These are phyloP conservation scores for Gossypium lobatum DNA, from an alignment of 441 rosid species.

Conservation along the genomic window DNA sequence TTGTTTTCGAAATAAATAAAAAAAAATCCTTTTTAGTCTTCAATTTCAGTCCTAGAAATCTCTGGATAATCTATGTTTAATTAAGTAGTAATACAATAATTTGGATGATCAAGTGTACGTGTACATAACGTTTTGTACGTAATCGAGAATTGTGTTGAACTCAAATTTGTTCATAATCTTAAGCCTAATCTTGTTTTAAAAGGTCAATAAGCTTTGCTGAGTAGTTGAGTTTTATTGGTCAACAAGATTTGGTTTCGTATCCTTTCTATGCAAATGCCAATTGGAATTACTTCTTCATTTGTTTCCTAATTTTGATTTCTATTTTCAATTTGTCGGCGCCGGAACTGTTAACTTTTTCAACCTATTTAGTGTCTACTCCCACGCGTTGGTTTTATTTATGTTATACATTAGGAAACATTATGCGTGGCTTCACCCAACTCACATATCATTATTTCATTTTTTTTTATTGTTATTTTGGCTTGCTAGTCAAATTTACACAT, in stretches of 20 bases:
- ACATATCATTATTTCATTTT: not conserved
- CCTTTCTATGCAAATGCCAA: not conserved
- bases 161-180: not conserved
- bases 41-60: not conserved
- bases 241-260: not conserved
- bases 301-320: not conserved
- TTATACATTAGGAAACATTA: conserved; percentile 18
- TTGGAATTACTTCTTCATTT: not conserved
- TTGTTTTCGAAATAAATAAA: no score
- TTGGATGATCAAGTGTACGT: not conserved
- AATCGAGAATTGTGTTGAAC: not conserved
- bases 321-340: conserved; percentile 32
- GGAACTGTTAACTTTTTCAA: conserved; percentile 20
- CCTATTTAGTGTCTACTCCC: not conserved
- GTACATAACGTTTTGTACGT: not conserved
- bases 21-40: not conserved
- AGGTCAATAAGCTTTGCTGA: not conserved
- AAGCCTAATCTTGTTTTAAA: not conserved
- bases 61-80: not conserved
- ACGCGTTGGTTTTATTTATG: not conserved
- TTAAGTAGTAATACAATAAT: not conserved
- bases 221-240: not conserved
- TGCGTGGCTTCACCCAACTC: not conserved
- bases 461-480: not conserved
- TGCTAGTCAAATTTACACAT: not conserved